Conservation (phyloP, 1,284 basidiomycete genomes). For the Ganoderma lucidum region DNA sequence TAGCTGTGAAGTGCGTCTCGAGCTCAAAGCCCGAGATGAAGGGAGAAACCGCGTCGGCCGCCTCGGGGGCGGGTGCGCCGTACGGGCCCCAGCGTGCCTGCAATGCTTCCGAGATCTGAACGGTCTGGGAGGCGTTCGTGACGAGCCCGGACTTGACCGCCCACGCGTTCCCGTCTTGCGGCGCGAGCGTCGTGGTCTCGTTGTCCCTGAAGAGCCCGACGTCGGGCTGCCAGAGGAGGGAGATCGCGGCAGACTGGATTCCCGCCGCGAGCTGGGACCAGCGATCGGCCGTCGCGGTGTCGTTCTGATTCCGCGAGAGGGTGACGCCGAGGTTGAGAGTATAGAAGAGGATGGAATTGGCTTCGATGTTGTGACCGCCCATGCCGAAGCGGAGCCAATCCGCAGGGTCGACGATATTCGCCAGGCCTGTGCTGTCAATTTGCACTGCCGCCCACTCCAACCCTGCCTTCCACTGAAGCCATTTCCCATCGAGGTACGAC, state of each 20-base stretch:
- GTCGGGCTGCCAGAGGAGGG: conserved; percentile 31
- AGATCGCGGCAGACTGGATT: conserved; percentile 25
- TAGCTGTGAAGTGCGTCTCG: conserved; percentile 30
- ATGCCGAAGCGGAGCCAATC: conserved; percentile 33
- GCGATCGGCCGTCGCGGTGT: conserved; percentile 15
- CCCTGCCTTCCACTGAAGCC: conserved; percentile 25
- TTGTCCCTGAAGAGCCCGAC: conserved; percentile 32
- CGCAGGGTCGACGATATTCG: conserved; percentile 23
- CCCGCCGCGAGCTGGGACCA: conserved; percentile 20
- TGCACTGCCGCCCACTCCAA: conserved; percentile 28
- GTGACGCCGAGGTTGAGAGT: conserved; percentile 26
- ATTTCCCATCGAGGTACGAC: conserved; percentile 25
- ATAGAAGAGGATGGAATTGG: conserved; percentile 32
- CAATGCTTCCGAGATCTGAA: conserved; percentile 24
- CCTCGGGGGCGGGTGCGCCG: conserved; percentile 32
- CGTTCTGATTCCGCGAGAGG: conserved; percentile 22
- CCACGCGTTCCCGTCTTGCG: conserved; percentile 33
- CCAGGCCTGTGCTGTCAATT: conserved; percentile 28
- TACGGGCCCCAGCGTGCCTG: conserved; percentile 29
- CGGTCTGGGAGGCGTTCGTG: conserved; percentile 17
- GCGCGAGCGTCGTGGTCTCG: conserved; percentile 33
- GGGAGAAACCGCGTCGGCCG: conserved; percentile 29
- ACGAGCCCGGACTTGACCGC: conserved; percentile 31
- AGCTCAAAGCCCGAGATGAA: conserved; percentile 32
- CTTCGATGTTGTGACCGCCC: conserved; percentile 34